These are phyloP conservation scores for Chrysoporthe deuterocubensis DNA, from an alignment of 2,329 filamentous ascomycete genomes.

Conservation along the genomic window DNA sequence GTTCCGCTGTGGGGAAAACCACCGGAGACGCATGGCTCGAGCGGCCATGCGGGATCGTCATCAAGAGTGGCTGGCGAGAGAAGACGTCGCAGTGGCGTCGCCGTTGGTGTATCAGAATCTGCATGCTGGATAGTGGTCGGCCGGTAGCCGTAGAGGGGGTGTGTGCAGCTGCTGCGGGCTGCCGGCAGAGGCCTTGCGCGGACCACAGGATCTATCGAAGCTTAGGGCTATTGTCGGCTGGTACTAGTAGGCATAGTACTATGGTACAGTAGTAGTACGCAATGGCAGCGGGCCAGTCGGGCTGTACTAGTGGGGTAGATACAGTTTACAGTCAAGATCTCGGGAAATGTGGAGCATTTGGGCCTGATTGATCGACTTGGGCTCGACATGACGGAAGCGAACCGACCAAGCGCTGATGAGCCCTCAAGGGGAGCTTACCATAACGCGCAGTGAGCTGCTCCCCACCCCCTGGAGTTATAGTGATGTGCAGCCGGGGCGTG, in stretches of 20 bases:
- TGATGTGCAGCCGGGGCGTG: neutral
- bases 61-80: neutral
- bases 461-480: neutral
- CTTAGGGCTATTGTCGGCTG: neutral
- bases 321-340: too few relatives aligned
- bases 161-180: neutral
- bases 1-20: neutral
- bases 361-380: neutral
- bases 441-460: neutral
- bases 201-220: neutral
- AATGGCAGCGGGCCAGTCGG: neutral
- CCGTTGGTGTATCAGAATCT: slow-evolving; percentile 1
- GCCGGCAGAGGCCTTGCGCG: too few relatives aligned
- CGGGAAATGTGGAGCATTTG: neutral
- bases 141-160: neutral
- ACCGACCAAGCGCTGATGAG: neutral
- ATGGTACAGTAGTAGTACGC: neutral
- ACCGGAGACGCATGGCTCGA: neutral
- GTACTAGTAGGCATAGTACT: neutral
- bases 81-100: neutral
- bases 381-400: neutral
- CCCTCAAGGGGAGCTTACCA: neutral
- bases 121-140: neutral
- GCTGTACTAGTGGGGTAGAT: neutral
- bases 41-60: neutral